These are phyloP conservation scores for Pezicula radicicola DNA, from an alignment of 2,329 filamentous ascomycete species.

Conservation along the genomic window DNA sequence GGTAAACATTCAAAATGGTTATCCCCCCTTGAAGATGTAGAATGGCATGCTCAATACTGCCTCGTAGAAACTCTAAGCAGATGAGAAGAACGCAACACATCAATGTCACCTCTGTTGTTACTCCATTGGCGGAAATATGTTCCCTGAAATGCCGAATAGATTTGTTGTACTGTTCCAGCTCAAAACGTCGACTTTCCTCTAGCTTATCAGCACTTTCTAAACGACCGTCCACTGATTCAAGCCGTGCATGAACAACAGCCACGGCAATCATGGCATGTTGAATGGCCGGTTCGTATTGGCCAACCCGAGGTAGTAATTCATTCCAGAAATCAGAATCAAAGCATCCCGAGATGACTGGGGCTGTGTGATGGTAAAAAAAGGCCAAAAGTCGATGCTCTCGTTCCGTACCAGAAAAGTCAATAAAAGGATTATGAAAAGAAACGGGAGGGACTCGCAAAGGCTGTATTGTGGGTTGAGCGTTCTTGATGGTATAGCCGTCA, in stretches of 20 bases:
- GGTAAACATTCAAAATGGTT: neutral
- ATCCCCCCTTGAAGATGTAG: neutral
- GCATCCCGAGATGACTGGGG: constrained; percentile 38
- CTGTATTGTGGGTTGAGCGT: constrained; percentile 4
- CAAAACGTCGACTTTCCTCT: constrained; percentile 4
- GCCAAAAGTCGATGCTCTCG: constrained; percentile 14
- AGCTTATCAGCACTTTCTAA: neutral
- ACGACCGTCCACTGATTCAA: neutral
- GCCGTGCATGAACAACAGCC: constrained; percentile 37
- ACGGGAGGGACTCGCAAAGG: neutral
- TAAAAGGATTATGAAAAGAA: neutral
- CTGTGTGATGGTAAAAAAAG: constrained; percentile 37
- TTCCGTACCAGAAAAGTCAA: neutral
- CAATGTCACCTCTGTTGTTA: neutral
- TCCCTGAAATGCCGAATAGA: neutral
- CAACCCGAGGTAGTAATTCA: constrained; percentile 42
- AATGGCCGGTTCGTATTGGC: constrained; percentile 41
- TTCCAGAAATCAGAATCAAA: constrained; percentile 42
- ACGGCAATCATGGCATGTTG: constrained; percentile 48
- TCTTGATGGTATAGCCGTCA: constrained; percentile 44
- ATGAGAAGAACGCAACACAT: neutral
- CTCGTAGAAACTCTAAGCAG: neutral
- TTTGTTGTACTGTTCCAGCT: neutral
- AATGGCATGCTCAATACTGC: neutral
- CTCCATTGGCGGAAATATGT: constrained; percentile 2